These are phyloP conservation scores for Pyricularia grisea DNA, from an alignment of 2,329 filamentous ascomycete species.

Conservation along the genomic window DNA sequence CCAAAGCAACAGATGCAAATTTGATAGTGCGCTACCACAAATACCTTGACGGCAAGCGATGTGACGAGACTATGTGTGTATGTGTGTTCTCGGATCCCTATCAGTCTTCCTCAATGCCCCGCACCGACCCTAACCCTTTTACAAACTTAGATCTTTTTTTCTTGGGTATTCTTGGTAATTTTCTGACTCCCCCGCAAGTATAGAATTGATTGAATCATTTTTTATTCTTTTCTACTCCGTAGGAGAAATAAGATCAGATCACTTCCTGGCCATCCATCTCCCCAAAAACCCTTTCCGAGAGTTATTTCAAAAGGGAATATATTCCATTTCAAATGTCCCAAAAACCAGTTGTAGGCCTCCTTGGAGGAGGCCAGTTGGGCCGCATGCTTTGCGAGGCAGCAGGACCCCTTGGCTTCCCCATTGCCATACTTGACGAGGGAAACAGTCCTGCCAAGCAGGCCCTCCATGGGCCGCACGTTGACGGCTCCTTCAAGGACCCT, in stretches of 20 bases:
- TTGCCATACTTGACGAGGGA: slow-evolving; percentile 70
- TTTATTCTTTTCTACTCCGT: background rate
- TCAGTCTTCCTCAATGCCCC: background rate
- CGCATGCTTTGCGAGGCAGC: slow-evolving; percentile 93
- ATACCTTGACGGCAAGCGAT: too few relatives aligned
- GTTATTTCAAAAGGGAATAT: background rate
- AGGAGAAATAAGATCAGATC: background rate
- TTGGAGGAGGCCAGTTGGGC: slow-evolving; percentile 67
- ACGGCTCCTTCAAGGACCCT: slow-evolving; percentile 80
- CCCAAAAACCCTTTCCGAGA: background rate
- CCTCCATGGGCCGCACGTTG: slow-evolving; percentile 58
- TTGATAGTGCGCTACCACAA: too few relatives aligned
- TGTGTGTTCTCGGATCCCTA: too few relatives aligned
- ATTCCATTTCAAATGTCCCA: background rate
- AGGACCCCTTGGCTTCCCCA: slow-evolving; percentile 59
- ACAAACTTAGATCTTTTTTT: background rate
- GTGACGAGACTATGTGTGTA: too few relatives aligned
- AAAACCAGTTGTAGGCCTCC: slow-evolving; percentile 37
- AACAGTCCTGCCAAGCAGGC: slow-evolving; percentile 79
- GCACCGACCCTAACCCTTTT: background rate
- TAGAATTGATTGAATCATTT: background rate
- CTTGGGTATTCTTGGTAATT: background rate
- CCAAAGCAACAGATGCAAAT: too few relatives aligned
- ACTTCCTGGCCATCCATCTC: background rate
- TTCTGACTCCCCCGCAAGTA: background rate